These are phyloP conservation scores for Escallonia herrerae DNA, from an alignment of 129 eudicot species.

Conservation along the genomic window DNA sequence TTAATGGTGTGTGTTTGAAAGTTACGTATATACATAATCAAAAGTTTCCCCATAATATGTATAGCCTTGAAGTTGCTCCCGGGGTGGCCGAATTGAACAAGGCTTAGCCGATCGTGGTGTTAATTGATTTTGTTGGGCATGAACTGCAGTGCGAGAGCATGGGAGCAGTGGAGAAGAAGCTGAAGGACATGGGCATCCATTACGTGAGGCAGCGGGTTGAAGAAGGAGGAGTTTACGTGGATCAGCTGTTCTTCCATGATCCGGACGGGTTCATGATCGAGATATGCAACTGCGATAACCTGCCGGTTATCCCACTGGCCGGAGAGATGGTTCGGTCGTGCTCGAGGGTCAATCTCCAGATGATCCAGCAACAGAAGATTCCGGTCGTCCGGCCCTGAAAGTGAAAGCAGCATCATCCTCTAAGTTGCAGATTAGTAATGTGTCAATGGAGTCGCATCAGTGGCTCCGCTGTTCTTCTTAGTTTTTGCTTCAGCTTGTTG, in stretches of 20 bases:
- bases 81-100: too few species aligned
- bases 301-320: constrained; percentile 73
- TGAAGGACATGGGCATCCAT: constrained; percentile 64
- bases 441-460: neutral
- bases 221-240: constrained; percentile 86
- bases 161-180: constrained; percentile 84
- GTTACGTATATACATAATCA: too few species aligned
- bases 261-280: constrained; percentile 98
- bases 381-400: constrained; percentile 22
- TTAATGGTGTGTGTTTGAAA: too few species aligned
- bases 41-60: too few species aligned
- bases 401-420: neutral
- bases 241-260: constrained; percentile 85
- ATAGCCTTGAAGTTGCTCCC: too few species aligned
- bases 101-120: too few species aligned
- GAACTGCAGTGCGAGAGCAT: constrained; percentile 78
- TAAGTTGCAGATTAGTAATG: neutral
- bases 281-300: constrained; percentile 84
- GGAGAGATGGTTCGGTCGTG: constrained; percentile 83
- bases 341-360: constrained; percentile 48
- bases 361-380: constrained; percentile 38
- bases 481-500: neutral
- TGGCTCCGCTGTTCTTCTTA: neutral
- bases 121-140: neutral
- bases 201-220: constrained; percentile 63